phyloP scores from a whole-genome alignment of 2,329 filamentous ascomycete species.

The Neofusicoccum sp. region DNA sequence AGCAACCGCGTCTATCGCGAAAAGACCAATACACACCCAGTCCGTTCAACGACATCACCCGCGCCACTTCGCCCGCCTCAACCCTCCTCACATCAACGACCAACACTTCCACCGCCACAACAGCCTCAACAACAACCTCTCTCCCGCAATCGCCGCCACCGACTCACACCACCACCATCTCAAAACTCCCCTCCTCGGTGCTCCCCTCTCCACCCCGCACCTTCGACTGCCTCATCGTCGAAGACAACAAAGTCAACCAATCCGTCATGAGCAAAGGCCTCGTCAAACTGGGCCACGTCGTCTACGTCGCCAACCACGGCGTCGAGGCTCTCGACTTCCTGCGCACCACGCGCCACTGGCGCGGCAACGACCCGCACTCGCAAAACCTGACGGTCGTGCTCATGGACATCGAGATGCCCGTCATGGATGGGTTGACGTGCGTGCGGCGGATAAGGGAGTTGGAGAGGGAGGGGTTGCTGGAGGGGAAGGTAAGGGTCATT shows the following conservation, averaged over 20 bases:
- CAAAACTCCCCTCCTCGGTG: slow-evolving; percentile 71
- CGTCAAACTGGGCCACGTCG: slow-evolving; percentile 34
- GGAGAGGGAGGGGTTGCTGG: slow-evolving; percentile 27
- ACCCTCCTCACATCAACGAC: slow-evolving; percentile 62
- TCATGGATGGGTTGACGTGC: slow-evolving; percentile 40
- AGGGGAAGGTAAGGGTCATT: slow-evolving; percentile 31
- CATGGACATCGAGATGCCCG: slow-evolving; percentile 40
- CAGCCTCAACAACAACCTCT: too few species aligned
- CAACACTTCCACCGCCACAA: slow-evolving; percentile 66
- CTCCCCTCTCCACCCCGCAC: slow-evolving; percentile 11
- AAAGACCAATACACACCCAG: slow-evolving; percentile 5
- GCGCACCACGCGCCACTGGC: slow-evolving; percentile 23
- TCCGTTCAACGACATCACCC: neutral
- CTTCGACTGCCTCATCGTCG: slow-evolving; percentile 31
- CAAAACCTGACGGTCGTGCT: slow-evolving; percentile 32
- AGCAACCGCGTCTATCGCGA: slow-evolving; percentile 1
- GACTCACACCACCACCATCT: slow-evolving; percentile 50
- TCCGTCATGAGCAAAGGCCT: slow-evolving; percentile 42
- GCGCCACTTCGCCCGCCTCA: slow-evolving; percentile 57
- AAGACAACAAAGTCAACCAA: slow-evolving; percentile 44
- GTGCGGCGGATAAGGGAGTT: slow-evolving; percentile 33
- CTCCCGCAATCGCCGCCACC: too few species aligned
- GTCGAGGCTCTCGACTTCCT: slow-evolving; percentile 37
- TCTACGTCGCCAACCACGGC: slow-evolving; percentile 40
- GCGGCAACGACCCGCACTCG: neutral